These are phyloP conservation scores for Beauveria rudraprayagi DNA, from an alignment of 2,329 filamentous ascomycete species.

Conservation along the genomic window DNA sequence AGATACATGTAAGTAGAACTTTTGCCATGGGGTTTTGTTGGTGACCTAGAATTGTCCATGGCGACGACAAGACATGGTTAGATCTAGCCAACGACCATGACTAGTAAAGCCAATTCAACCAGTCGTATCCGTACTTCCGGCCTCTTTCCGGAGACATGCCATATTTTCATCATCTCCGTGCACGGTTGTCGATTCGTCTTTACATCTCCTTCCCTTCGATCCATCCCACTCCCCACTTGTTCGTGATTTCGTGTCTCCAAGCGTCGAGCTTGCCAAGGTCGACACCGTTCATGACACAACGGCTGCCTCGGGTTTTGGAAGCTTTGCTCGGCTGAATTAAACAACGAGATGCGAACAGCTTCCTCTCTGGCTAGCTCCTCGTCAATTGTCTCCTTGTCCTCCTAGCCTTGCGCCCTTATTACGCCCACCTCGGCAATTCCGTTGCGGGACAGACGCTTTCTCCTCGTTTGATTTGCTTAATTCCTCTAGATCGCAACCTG, in stretches of 20 bases:
- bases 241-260: neutral
- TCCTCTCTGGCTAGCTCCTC: neutral
- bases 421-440: neutral
- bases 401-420: neutral
- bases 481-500: neutral
- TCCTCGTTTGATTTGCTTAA: neutral
- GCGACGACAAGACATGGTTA: neutral
- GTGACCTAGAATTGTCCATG: neutral
- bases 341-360: neutral
- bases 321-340: neutral
- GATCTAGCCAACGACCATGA: neutral
- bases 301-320: neutral
- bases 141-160: neutral
- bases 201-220: constrained; percentile 1
- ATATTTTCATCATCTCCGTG: neutral
- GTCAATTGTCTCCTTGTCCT: neutral
- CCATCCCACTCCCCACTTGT: neutral
- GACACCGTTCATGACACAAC: neutral
- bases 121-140: too few relatives aligned
- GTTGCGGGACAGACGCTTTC: neutral
- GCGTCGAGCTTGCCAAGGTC: neutral
- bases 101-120: neutral
- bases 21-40: neutral
- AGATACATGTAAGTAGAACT: neutral
- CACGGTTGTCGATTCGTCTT: constrained; percentile 5